Conservation (phyloP, 2,329 filamentous ascomycete species). For the Neurospora sp. region DNA sequence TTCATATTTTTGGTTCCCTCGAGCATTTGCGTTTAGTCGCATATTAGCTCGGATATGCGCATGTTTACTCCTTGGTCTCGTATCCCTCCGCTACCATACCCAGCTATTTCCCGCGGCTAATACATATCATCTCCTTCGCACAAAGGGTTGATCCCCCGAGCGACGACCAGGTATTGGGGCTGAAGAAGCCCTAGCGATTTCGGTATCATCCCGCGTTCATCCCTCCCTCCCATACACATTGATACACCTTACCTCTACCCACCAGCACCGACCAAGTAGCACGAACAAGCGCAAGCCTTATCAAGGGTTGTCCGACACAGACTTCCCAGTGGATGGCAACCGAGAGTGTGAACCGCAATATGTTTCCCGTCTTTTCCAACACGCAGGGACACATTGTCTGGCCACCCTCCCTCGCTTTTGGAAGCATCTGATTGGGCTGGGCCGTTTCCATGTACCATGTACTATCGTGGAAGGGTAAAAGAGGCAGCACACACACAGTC, state of each 20-base stretch:
- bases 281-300: background rate
- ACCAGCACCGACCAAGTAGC: background rate
- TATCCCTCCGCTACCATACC: background rate
- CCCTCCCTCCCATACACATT: background rate
- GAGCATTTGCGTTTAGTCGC: background rate
- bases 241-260: background rate
- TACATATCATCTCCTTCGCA: background rate
- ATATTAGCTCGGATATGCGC: background rate
- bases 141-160: background rate
- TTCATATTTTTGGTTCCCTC: background rate
- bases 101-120: background rate
- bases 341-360: background rate
- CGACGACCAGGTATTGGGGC: background rate
- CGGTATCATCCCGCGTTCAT: background rate
- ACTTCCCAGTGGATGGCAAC: background rate
- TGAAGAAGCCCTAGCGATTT: background rate
- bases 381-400: background rate
- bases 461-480: background rate
- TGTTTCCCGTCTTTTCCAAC: background rate
- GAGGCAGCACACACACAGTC: background rate
- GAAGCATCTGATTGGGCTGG: background rate
- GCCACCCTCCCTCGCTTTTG: background rate
- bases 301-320: background rate
- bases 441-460: background rate
- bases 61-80: background rate